Evolutionary conservation across 202 grass and related monocot species (phyloP), one percentile per base, ranked within the genome.

Genomic region (Panicum virgatum): DNA sequence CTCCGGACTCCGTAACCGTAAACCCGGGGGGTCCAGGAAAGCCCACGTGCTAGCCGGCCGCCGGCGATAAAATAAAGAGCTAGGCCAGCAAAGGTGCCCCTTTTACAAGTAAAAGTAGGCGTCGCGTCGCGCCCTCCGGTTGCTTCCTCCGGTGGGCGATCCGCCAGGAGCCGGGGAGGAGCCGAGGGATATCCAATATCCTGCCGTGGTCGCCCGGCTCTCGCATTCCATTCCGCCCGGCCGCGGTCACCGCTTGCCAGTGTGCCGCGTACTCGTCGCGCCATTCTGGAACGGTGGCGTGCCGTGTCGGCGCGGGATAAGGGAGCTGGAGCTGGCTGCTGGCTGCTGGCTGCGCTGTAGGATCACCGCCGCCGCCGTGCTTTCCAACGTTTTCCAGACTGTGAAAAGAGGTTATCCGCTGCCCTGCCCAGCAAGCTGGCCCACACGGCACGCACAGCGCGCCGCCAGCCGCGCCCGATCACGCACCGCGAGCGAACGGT

Each of bases 71-170:
- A 54, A 45, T 1, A 32, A 3, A 26, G 4, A 34, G 32, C 32
- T 3, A 4, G 32, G n/a, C n/a, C 32, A 34, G 32, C n/a, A n/a
- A n/a, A 34, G 27, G 26, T 6, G 68, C 0, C 52, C 13, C 40
- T 52, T 79, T 73, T 48, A 20, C 59, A 62, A 83, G 80, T 30
- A 50, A 62, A 30, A 51, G 46, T 58, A 26, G n/a, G 15, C 65
- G 26, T 37, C 40, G n/a, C n/a, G n/a, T n/a, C n/a, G 19, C 8
- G 71, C 45, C 40, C 42, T 70, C 67, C 25, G 81, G 76, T 84
- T 80, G 77, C 77, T 81, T 85, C 77, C 26, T 22, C 81, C 63
- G 69, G 69, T 45, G 81, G 76, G 69, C 12, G 40, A 83, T 78
- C 72, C 4, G 25, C 4, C 6, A 20, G 45, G 25, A 4, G 10